phyloP scores from a whole-genome alignment of 2,329 filamentous ascomycete species.

The Aspergillus hiratsukae region DNA sequence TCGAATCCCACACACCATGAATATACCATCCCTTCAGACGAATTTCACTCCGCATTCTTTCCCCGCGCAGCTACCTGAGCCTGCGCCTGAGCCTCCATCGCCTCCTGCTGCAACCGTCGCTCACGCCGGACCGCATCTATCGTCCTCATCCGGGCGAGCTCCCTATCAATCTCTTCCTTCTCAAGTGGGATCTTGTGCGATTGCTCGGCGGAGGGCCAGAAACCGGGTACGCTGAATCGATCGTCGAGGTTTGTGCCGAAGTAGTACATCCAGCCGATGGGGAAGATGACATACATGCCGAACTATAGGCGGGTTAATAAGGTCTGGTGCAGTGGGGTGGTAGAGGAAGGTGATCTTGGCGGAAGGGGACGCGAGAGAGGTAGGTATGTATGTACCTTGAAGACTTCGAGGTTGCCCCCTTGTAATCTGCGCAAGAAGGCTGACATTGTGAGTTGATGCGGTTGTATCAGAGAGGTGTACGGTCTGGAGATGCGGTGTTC shows the following conservation, averaged over 20 bases:
- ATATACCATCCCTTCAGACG: background rate
- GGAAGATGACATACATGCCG: constrained; percentile 97
- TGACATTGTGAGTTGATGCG: constrained; percentile 27
- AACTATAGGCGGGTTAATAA: constrained; percentile 58
- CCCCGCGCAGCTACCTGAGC: constrained; percentile 11
- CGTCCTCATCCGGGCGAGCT: constrained; percentile 64
- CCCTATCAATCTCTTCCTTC: constrained; percentile 63
- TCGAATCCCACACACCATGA: background rate
- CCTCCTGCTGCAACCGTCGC: constrained; percentile 39
- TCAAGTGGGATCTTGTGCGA: constrained; percentile 52
- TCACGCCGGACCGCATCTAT: constrained; percentile 49
- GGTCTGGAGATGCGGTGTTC: background rate
- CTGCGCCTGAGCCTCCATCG: constrained; percentile 16
- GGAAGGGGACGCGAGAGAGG: background rate
- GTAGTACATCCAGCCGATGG: constrained; percentile 99
- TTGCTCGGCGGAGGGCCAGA: constrained; percentile 74
- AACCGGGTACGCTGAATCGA: constrained; percentile 80
- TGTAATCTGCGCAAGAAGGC: constrained; percentile 56
- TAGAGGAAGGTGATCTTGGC: background rate
- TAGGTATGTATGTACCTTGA: constrained; percentile 63
- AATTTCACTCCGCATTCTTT: constrained; percentile 9
- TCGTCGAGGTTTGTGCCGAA: constrained; percentile 97
- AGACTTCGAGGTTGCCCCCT: constrained; percentile 86
- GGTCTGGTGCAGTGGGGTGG: constrained; percentile 1
- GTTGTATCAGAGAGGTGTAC: background rate